phyloP scores from a whole-genome alignment of 2,329 filamentous ascomycete genomes.

The Helotiales sp. region DNA sequence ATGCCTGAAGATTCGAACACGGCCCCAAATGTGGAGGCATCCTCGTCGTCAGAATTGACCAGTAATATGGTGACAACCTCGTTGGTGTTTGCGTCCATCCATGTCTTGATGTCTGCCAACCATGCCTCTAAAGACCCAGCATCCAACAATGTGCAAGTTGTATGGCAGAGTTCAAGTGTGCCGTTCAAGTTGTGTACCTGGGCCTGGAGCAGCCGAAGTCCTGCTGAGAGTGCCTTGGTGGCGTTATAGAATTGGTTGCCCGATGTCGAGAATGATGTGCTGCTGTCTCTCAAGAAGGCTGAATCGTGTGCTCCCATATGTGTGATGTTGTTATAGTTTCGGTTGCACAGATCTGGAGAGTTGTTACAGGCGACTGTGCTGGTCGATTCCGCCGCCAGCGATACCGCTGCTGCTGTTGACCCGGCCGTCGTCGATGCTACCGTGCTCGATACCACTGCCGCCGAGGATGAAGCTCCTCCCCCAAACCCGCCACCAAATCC shows the following conservation, averaged over 20 bases:
- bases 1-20: conserved; percentile 53
- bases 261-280: conserved; percentile 43
- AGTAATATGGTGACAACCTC: conserved; percentile 65
- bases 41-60: conserved; percentile 60
- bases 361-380: conserved; percentile 65
- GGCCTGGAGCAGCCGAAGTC: conserved; percentile 63
- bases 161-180: conserved; percentile 57
- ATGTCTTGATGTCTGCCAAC: conserved; percentile 57
- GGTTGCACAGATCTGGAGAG: conserved; percentile 70
- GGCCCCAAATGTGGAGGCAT: conserved; percentile 52
- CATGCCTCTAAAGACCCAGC: conserved; percentile 56
- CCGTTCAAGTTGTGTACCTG: conserved; percentile 59
- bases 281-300: conserved; percentile 55
- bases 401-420: conserved; percentile 11
- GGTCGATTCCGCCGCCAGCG: conserved; percentile 25
- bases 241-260: conserved; percentile 61
- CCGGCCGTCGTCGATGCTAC: conserved; percentile 10
- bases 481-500: conserved; percentile 2
- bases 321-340: conserved; percentile 73
- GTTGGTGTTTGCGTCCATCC: conserved; percentile 57
- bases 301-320: conserved; percentile 71
- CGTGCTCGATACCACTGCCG: conserved; percentile 9
- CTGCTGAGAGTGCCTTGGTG: conserved; percentile 57
- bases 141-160: conserved; percentile 58
- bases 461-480: conserved; percentile 4